These are phyloP conservation scores for Globisporangium splendens DNA, from an alignment of 352 stramenopile genomes.

Conservation along the genomic window DNA sequence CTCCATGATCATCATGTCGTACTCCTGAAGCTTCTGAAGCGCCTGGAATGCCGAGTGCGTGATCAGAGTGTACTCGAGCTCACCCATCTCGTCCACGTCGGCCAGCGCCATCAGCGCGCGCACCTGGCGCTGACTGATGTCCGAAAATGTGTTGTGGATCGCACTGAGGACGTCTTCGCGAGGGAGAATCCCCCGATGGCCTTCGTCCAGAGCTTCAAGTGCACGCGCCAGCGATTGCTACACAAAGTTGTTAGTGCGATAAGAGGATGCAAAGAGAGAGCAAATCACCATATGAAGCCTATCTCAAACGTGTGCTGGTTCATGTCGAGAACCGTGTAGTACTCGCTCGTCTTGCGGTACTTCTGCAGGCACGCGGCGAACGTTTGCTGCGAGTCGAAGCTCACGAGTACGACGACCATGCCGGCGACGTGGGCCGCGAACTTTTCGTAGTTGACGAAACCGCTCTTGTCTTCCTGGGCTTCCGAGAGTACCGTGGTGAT, in stretches of 20 bases:
- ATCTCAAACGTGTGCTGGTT: conserved; percentile 82
- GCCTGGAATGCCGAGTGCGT: conserved; percentile 69
- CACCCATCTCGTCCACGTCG: conserved; percentile 60
- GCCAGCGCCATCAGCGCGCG: conserved; percentile 62
- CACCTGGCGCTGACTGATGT: conserved; percentile 59
- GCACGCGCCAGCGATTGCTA: conserved; percentile 54
- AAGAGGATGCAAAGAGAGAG: background rate
- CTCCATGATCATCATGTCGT: conserved; percentile 77
- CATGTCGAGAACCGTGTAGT: conserved; percentile 72
- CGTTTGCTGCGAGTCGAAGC: conserved; percentile 62
- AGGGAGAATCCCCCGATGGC: conserved; percentile 43
- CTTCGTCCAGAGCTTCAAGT: conserved; percentile 68
- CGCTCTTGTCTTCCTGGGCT: conserved; percentile 70
- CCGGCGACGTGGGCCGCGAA: conserved; percentile 58
- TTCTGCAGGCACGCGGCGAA: conserved; percentile 51
- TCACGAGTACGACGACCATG: conserved; percentile 67
- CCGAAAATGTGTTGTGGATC: conserved; percentile 58
- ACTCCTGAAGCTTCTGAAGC: conserved; percentile 80
- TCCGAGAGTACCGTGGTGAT: conserved; percentile 68
- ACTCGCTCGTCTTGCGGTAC: conserved; percentile 74
- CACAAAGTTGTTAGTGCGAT: background rate
- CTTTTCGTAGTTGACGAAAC: conserved; percentile 74
- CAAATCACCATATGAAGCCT: background rate
- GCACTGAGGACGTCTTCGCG: conserved; percentile 53
- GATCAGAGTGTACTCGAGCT: conserved; percentile 70